Conservation (phyloP, 2,329 filamentous ascomycete species). For the Xylariaceae sp. region DNA sequence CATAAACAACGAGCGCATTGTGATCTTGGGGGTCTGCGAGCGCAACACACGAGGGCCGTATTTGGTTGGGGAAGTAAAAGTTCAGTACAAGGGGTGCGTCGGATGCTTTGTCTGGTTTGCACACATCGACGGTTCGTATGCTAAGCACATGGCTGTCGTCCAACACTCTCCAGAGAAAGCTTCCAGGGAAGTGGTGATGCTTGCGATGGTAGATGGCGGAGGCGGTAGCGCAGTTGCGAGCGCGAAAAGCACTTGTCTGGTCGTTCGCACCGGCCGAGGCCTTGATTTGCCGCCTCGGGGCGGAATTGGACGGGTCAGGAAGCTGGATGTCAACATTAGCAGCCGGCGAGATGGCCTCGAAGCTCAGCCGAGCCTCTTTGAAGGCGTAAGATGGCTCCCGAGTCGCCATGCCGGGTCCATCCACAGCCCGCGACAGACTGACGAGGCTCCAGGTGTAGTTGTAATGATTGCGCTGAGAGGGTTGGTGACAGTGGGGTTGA, state of each 20-base stretch:
- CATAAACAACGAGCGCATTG: slow-evolving; percentile 56
- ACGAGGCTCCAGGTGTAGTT: slow-evolving; percentile 16
- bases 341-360: slow-evolving; percentile 68
- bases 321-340: slow-evolving; percentile 71
- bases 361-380: slow-evolving; percentile 83
- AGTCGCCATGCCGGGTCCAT: slow-evolving; percentile 70
- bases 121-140: slow-evolving; percentile 78
- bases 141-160: slow-evolving; percentile 78
- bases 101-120: slow-evolving; percentile 60
- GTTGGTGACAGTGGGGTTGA: slow-evolving; percentile 18
- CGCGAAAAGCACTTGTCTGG: slow-evolving; percentile 73
- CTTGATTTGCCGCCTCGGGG: slow-evolving; percentile 41
- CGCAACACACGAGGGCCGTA: slow-evolving; percentile 75
- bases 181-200: slow-evolving; percentile 72
- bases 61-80: slow-evolving; percentile 70
- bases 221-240: slow-evolving; percentile 70
- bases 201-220: slow-evolving; percentile 83
- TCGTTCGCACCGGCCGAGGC: slow-evolving; percentile 37
- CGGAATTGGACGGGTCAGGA: slow-evolving; percentile 50
- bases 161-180: slow-evolving; percentile 87
- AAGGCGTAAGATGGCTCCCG: slow-evolving; percentile 66
- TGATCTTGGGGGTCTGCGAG: slow-evolving; percentile 75
- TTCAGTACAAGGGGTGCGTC: slow-evolving; percentile 76
- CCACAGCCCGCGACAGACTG: slow-evolving; percentile 26
- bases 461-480: slow-evolving; percentile 6